Conservation (phyloP, 2,329 filamentous ascomycete genomes). For the Macroventuria anomochaeta region DNA sequence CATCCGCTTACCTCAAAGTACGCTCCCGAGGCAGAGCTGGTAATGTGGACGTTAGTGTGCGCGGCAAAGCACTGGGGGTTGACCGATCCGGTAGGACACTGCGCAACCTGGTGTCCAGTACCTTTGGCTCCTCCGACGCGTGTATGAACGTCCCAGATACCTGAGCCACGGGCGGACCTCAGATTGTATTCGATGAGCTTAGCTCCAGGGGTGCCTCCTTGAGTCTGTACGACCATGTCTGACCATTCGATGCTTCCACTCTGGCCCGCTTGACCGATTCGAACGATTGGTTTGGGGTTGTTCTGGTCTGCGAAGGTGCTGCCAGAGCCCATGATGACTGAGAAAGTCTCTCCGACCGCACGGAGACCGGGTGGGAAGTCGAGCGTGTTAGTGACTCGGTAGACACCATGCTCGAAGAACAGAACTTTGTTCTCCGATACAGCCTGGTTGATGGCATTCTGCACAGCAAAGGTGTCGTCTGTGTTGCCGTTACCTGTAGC, state of each 20-base stretch:
- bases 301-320: constrained; percentile 54
- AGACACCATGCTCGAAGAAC: constrained; percentile 66
- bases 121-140: constrained; percentile 83
- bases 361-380: constrained; percentile 71
- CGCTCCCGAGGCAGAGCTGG: constrained; percentile 61
- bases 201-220: constrained; percentile 72
- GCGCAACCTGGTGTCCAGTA: constrained; percentile 76
- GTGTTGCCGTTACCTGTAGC: constrained; percentile 80
- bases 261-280: constrained; percentile 71
- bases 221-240: constrained; percentile 75
- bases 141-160: constrained; percentile 88
- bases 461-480: constrained; percentile 83
- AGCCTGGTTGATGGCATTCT: constrained; percentile 72
- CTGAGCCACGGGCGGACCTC: constrained; percentile 56
- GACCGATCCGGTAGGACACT: constrained; percentile 72
- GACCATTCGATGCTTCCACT: constrained; percentile 72
- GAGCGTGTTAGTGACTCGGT: constrained; percentile 64
- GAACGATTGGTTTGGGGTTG: constrained; percentile 69
- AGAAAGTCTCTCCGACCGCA: constrained; percentile 86
- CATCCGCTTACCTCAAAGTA: constrained; percentile 71
- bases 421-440: constrained; percentile 61
- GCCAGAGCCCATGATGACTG: constrained; percentile 81
- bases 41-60: constrained; percentile 63
- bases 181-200: constrained; percentile 78
- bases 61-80: constrained; percentile 73